Evolutionary conservation across 495 filamentous ascomycete genomes (phyloP), one percentile per base, ranked within the genome.

Genomic region (Penicillium waksmanii): DNA sequence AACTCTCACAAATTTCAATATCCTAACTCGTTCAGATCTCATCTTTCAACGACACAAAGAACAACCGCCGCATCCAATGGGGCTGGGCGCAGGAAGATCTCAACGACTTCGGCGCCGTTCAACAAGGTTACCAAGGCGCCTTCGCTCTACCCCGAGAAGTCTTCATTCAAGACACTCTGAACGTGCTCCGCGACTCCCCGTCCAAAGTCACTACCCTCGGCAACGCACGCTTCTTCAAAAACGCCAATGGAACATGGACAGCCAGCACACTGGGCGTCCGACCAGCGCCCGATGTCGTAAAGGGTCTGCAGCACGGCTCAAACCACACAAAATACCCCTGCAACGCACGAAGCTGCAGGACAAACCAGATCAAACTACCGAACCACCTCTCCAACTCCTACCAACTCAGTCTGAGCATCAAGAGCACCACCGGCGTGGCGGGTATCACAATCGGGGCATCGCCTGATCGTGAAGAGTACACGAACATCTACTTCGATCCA

Each of bases 21-120:
- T 19, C 19, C 17, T 17, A 9, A n/a, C 17, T 44, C 3, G 5
- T 31, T 11, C 38, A 60, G 58, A 60, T 60, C 36, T 33, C 53
- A 33, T 55, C 58, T 1, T 60, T 64, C 53, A 58, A 60, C 40
- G 61, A 64, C n/a, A 53, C 43, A 46, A 64, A 64, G 33, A 64
- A 64, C 35, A 60, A 64, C 49, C 62, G 62, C 18, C 57, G 57
- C 8, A 60, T 64, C 23, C 62, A 64, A 43, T 64, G 57, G 57
- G 62, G 62, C 10, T 64, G 62, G 62, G 62, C 62, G 0, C 48
- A 55, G 17, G 62, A 64, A 42, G 62, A 64, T 19, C 52, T 54
- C 21, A 60, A 64, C 19, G 42, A 60, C 23, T 64, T 60, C n/a
- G 62, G 48, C 13, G 54, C 57, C 34, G 56, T 57, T 1, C 62